A percentile compares a stretch with the other conserved stretches of the same genome.
phyloP scores from a whole-genome alignment of 140 eudicot genomes.

The Anethum foeniculum region DNA sequence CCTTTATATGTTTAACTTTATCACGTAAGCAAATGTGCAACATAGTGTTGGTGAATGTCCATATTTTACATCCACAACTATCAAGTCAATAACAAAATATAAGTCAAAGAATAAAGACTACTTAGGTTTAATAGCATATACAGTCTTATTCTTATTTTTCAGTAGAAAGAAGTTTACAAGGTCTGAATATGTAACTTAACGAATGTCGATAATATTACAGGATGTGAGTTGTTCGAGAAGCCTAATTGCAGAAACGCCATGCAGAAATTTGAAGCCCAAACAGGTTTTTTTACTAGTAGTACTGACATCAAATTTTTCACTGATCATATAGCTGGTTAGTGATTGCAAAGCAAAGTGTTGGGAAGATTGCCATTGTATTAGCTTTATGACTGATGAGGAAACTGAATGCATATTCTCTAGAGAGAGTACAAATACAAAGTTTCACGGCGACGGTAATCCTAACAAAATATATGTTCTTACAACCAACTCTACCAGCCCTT shows the following conservation, averaged over 20 bases:
- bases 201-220: neutral
- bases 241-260: constrained; percentile 9
- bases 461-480: neutral
- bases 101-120: too few relatives aligned
- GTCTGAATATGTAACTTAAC: too few relatives aligned
- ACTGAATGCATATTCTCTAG: constrained; percentile 3
- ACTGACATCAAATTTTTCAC: neutral
- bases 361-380: constrained; percentile 13
- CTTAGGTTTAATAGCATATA: too few relatives aligned
- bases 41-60: too few relatives aligned
- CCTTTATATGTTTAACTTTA: too few relatives aligned
- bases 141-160: too few relatives aligned
- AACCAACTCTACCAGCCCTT: neutral
- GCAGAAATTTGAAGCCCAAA: neutral
- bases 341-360: constrained; percentile 18
- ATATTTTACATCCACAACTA: too few relatives aligned
- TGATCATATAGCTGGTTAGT: neutral
- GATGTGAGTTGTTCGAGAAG: constrained; percentile 14
- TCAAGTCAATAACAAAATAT: too few relatives aligned
- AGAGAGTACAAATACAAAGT: neutral
- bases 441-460: neutral
- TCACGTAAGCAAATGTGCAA: too few relatives aligned
- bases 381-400: neutral
- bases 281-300: neutral
- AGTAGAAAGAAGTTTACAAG: too few relatives aligned